Evolutionary conservation across 495 filamentous ascomycete species (phyloP).

Genomic region (Collariella sp.): DNA sequence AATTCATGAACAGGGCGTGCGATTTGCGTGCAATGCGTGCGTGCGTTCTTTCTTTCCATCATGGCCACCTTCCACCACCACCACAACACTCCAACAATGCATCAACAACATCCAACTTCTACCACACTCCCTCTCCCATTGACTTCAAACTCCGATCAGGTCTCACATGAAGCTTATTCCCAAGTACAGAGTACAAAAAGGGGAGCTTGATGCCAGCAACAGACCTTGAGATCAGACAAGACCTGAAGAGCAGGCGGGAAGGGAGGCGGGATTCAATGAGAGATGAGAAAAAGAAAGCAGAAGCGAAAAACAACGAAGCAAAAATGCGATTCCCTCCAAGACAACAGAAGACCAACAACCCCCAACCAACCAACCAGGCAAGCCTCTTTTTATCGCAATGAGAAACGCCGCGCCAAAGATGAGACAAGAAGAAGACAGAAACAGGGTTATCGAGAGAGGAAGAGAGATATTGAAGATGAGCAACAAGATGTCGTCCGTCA

Average conservation of each 20-base stretch:
- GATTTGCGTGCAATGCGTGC: too few species aligned
- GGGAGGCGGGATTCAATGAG: neutral
- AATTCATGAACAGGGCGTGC: constrained; percentile 2
- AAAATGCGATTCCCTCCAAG: too few species aligned
- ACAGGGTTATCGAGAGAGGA: neutral
- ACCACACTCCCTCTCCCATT: neutral
- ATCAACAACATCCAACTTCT: neutral
- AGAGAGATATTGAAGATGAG: neutral
- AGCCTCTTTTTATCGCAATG: neutral
- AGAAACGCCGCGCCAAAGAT: constrained; percentile 11
- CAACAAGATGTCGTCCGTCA: constrained; percentile 1
- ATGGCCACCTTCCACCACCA: neutral
- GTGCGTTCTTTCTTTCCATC: constrained; percentile 1
- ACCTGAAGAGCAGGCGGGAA: neutral
- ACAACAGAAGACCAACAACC: constrained; percentile 1
- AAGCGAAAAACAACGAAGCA: neutral
- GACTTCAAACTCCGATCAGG: neutral
- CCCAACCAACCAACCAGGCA: neutral
- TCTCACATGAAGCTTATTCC: constrained; percentile 4
- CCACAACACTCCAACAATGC: too few species aligned
- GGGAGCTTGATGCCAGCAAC: constrained; percentile 8
- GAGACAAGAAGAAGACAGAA: neutral
- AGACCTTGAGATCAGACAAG: neutral
- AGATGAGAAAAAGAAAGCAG: neutral
- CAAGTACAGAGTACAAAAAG: neutral